These are phyloP conservation scores for Coprinopsis cinerea DNA, from an alignment of 768 basidiomycete species.

Conservation along the genomic window DNA sequence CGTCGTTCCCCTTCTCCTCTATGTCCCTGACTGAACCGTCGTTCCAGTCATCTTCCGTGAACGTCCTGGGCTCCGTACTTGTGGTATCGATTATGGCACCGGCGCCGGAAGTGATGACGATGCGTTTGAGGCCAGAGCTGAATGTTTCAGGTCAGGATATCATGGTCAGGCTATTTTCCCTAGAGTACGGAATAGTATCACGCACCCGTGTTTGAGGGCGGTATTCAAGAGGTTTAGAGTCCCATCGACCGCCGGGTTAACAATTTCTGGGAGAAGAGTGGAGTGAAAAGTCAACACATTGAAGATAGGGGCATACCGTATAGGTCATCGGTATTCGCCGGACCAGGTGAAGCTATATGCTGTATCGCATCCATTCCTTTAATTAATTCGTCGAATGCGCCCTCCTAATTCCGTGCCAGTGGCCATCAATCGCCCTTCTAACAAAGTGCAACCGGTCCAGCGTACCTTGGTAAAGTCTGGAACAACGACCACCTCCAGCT, in stretches of 20 bases:
- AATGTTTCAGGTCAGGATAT: too few relatives aligned
- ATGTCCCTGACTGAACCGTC: slow-evolving; percentile 37
- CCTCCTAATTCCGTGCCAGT: slow-evolving; percentile 20
- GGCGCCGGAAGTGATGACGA: slow-evolving; percentile 62
- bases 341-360: slow-evolving; percentile 55
- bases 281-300: background rate
- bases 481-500: slow-evolving; percentile 62
- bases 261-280: background rate
- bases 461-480: slow-evolving; percentile 49
- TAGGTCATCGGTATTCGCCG: slow-evolving; percentile 42
- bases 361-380: slow-evolving; percentile 62
- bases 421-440: too few relatives aligned
- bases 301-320: background rate
- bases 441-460: background rate
- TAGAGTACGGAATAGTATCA: background rate
- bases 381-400: slow-evolving; percentile 67
- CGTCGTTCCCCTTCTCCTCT: slow-evolving; percentile 43
- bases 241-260: background rate
- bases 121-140: slow-evolving; percentile 50
- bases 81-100: slow-evolving; percentile 36
- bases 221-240: background rate
- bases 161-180: background rate
- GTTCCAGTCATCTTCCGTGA: slow-evolving; percentile 59
- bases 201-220: background rate
- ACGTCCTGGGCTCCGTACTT: slow-evolving; percentile 23